These are phyloP conservation scores for Talaromyces sp. DNA, from an alignment of 2,329 filamentous ascomycete genomes.

Conservation along the genomic window DNA sequence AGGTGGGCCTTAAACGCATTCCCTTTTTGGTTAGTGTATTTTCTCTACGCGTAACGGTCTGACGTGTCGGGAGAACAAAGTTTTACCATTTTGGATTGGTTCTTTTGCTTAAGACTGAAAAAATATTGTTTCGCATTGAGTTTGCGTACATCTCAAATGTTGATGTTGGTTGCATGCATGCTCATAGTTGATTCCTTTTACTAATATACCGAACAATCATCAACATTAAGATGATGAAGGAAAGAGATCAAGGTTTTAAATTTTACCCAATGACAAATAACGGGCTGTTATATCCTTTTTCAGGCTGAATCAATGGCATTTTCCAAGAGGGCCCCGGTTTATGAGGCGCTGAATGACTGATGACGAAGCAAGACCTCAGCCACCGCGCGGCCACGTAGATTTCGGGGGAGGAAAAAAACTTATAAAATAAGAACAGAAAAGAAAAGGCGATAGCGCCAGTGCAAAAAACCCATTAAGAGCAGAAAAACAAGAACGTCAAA, in stretches of 20 bases:
- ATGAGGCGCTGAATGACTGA: not conserved
- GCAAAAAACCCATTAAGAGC: not conserved
- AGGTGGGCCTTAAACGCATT: not conserved
- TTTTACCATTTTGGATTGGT: not conserved
- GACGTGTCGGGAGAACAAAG: not conserved
- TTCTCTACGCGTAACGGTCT: not conserved
- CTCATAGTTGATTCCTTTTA: not conserved
- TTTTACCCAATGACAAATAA: not conserved
- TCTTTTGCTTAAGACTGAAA: not conserved
- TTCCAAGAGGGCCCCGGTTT: not conserved
- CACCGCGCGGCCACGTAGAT: not conserved
- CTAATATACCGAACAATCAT: not conserved
- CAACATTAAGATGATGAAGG: too few species aligned
- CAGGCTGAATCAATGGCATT: not conserved
- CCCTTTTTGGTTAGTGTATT: not conserved
- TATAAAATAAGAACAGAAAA: not conserved
- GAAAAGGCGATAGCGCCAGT: not conserved
- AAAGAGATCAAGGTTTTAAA: not conserved
- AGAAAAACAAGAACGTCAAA: not conserved
- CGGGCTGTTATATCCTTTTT: not conserved
- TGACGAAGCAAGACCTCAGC: slow-evolving; percentile 1
- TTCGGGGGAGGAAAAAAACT: not conserved
- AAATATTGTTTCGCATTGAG: not conserved
- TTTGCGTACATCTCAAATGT: not conserved
- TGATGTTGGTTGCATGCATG: not conserved